Base-by-base conservation (phyloP, 192 early-diverging fungal species). In the Phlyctochytrium bullatum region DNA sequence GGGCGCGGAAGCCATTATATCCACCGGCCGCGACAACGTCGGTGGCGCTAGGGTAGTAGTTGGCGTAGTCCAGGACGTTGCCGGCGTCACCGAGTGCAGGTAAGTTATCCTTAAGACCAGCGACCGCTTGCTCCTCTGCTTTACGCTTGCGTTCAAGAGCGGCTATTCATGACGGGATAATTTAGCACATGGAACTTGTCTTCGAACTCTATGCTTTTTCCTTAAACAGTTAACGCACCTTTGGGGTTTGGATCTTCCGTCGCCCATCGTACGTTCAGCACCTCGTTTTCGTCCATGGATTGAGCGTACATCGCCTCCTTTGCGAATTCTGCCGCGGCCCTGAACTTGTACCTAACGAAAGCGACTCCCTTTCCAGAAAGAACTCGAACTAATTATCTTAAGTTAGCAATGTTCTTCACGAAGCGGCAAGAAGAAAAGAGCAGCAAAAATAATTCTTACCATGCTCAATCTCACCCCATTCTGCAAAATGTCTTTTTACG, bases 291-390 rank as follows among this genome's bases (percentile, higher is more conserved):
- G 69, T 95, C 92, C 29, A 95, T 65, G 25, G 86, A 82, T 53
- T 95, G 93, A 36, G 85, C 82, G 54, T 80, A 80, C 93, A 95
- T 95, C 3, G 93, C 93, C 69, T 94, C 93, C 62, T 88, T 90
- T 10, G 92, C 93, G 81, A 95, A 94, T 78, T 95, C 92, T 25
- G 93, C 93, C 64, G 80, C 87, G 32, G 81, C 61, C 32, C 90
- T 76, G 35, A 68, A 74, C 62, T 81, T 79, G 75, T 91, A 95
- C 28, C 88, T 88, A 17, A 95, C 88, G 78, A 93, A 95, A 0
- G 91, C 93, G 17, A 93, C 90, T 3, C 85, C 88, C 57, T 90
- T 91, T 28, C 81, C 73, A 27, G 73, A 73, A 17, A 95, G 71
- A 3, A 93, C 67, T 59, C 88, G 83, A 32, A 94, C 89, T 91